A percentile compares a stretch with the other conserved stretches of the same genome.
phyloP scores from a whole-genome alignment of 179 eudicot species.

The Beta lomatogona region DNA sequence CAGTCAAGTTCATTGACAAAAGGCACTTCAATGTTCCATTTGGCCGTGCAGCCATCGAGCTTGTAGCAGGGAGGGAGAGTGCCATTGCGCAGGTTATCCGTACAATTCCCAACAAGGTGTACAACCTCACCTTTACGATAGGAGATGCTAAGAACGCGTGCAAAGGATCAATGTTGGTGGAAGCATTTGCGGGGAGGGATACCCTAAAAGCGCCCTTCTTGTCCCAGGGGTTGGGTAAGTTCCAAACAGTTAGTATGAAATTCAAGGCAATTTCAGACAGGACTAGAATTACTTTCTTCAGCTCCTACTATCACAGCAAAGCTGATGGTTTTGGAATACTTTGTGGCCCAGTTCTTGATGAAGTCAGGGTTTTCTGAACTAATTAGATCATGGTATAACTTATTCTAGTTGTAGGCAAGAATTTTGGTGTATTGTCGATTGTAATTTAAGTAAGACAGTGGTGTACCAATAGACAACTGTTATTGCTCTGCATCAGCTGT shows the following conservation, averaged over 20 bases:
- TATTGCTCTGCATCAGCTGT: not conserved
- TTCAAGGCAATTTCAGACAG: conserved; percentile 53
- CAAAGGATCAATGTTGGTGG: conserved; percentile 85
- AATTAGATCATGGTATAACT: conserved; percentile 22
- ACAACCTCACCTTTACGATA: conserved; percentile 58
- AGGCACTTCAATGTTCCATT: conserved; percentile 71
- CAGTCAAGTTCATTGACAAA: conserved; percentile 70
- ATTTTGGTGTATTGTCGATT: conserved; percentile 8
- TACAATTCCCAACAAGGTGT: conserved; percentile 53
- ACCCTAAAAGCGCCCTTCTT: conserved; percentile 62
- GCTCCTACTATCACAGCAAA: conserved; percentile 76
- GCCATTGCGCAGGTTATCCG: conserved; percentile 72
- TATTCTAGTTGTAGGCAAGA: conserved; percentile 6
- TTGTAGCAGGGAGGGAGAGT: conserved; percentile 85
- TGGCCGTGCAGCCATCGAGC: conserved; percentile 68
- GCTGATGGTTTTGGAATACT: conserved; percentile 58
- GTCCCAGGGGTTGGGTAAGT: conserved; percentile 63
- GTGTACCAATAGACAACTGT: conserved; percentile 1
- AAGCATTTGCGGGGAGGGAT: conserved; percentile 73
- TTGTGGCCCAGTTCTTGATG: conserved; percentile 83
- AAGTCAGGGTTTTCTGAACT: conserved; percentile 56
- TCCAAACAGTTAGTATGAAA: conserved; percentile 43
- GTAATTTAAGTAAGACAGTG: not conserved
- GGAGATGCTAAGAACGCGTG: conserved; percentile 85
- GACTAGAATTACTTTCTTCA: conserved; percentile 74